Evolutionary conservation across 169 alveolate genomes (phyloP), one percentile per base, ranked within the genome.

Genomic region (Plasmodium ovale): DNA sequence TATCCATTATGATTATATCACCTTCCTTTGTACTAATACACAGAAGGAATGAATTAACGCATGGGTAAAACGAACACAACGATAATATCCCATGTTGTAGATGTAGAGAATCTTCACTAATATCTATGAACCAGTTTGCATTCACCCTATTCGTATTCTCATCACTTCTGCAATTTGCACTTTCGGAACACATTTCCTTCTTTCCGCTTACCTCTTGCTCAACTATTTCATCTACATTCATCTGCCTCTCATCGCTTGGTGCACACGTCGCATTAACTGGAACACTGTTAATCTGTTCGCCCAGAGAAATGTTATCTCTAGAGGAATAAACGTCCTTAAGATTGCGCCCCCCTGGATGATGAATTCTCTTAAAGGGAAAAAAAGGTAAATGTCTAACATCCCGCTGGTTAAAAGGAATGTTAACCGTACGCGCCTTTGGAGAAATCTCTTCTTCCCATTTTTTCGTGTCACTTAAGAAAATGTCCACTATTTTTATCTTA

Each of bases 41-140:
- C 14, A 77, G 65, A 47, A 77, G 68, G 39, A 29, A 60, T 12
- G 88, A 77, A 33, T 77, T 77, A 14, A 77, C 33, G 39, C 88
- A 77, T 14, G 88, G 88, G 37, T 53, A 77, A 77, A 77, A 77
- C 14, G 88, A 77, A 19, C 88, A 77, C 47, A 77, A 16, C 6
- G 88, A 60, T 44, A 77, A 42, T 51, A 77, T 64, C 9, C 88
- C 88, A 60, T 77, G 88, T 27, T 59, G 73, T 9, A 77, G 14
- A 54, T 31, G 44, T 6, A 77, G 25, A 19, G 44, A 3, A 60
- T 77, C 88, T 31, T 77, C 88, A 14, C 33, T 25, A 60, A 64
- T 29, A 44, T 23, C 42, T 5, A 77, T 56, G 14, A 44, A 27
- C 12, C 56, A 44, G 7, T 27, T 44, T 2, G 10, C 49, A 16